Base-by-base conservation (phyloP, 1,284 basidiomycete genomes). In the Takashimella koratensis region DNA sequence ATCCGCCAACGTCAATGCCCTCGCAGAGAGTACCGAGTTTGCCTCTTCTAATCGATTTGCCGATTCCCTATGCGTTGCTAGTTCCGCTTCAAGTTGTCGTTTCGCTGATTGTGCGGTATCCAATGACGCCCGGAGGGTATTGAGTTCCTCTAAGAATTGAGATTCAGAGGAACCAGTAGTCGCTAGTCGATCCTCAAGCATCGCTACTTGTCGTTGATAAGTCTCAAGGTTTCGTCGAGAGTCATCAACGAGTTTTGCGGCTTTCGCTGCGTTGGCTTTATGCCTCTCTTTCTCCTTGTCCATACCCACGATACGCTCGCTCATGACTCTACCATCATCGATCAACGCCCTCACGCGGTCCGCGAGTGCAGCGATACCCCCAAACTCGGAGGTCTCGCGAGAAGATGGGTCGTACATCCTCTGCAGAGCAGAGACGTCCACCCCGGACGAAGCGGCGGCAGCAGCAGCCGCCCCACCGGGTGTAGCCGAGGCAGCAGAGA, bases 251-350 rank as follows among this genome's bases (percentile, higher is more conserved):
- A 95, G 80, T 72, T 89, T 90, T 78, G 91, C 88, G 11, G 90
- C 90, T 47, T 88, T 81, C 63, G 88, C 87, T 19, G 90, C 90
- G 68, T 94, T 94, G 75, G 86, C 87, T 81, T 90, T 92, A 59
- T 92, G 80, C 59, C 91, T 67, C 63, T 93, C 90, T 60, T 92
- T 86, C 49, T 90, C 88, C 71, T 88, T 84, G 1, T 88, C 89
- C 63, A 90, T 88, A 24, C 88, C 83, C 50, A 90, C 78, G 47
- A 91, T 77, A 44, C 90, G 82, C 71, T 90, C 89, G 60, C 92
- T 87, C 58, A 95, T 74, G 12, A 87, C 80, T 20, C 84, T 83
- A 63, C 92, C 90, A 72, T 94, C 91, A 43, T 82, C 78, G 47
- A 93, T 80, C 52, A 94, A 79, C 3, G 86, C 84, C 59, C 86